phyloP scores from a whole-genome alignment of 2,329 filamentous ascomycete species.

The Sporothrix luriei region DNA sequence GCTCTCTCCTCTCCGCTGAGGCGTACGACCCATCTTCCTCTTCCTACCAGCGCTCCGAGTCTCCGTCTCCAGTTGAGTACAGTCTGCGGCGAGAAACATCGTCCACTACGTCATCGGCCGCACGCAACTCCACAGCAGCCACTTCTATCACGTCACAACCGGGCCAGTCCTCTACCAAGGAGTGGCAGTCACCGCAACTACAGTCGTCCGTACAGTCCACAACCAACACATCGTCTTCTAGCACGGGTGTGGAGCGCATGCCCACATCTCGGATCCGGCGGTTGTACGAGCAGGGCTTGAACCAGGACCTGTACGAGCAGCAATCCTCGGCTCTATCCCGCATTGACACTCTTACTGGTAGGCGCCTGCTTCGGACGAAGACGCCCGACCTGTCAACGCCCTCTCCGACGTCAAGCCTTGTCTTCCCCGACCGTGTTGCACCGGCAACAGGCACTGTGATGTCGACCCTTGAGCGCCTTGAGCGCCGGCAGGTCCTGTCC shows the following conservation, averaged over 20 bases:
- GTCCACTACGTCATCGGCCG: conserved; percentile 76
- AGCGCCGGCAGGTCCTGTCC: conserved; percentile 48
- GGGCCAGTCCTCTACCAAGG: conserved; percentile 53
- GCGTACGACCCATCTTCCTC: conserved; percentile 44
- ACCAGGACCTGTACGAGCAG: conserved; percentile 77
- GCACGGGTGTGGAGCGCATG: conserved; percentile 60
- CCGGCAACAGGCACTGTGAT: conserved; percentile 13
- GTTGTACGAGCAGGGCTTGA: conserved; percentile 80
- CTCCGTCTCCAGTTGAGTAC: conserved; percentile 63
- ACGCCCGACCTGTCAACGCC: conserved; percentile 55
- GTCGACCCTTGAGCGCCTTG: conserved; percentile 30
- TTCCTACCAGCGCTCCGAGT: conserved; percentile 50
- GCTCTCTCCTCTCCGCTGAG: conserved; percentile 39
- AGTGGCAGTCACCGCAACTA: conserved; percentile 47
- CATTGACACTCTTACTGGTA: conserved; percentile 74
- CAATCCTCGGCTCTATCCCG: conserved; percentile 75
- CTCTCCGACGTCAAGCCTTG: conserved; percentile 51
- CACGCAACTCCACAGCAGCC: conserved; percentile 80
- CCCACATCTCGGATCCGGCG: conserved; percentile 70
- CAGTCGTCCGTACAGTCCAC: conserved; percentile 11
- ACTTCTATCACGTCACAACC: conserved; percentile 83
- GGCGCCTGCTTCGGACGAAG: conserved; percentile 55
- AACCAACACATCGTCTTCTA: conserved; percentile 39
- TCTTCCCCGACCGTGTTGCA: conserved; percentile 51
- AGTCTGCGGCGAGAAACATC: conserved; percentile 81